Evolutionary conservation across 768 basidiomycete genomes (phyloP).

Genomic region (Guyanaporus albipodus): DNA sequence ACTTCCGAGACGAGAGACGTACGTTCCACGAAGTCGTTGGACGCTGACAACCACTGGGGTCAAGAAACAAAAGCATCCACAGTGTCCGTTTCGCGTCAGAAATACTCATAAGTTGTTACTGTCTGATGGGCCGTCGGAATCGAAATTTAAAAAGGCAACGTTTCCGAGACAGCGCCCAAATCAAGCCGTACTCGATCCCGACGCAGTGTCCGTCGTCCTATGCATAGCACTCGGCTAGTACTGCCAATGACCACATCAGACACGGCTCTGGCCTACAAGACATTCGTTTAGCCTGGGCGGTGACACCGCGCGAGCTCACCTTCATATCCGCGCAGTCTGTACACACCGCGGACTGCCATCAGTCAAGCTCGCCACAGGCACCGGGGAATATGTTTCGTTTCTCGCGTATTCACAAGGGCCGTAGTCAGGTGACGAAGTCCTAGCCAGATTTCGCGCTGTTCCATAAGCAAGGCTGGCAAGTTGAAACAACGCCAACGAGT

Average conservation of each 20-base stretch:
- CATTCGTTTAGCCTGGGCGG: constrained; percentile 6
- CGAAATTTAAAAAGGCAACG: constrained; percentile 8
- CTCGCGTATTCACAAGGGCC: constrained; percentile 24
- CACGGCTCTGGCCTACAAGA: too few relatives aligned
- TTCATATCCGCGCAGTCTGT: constrained; percentile 32
- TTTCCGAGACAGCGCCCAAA: constrained; percentile 1
- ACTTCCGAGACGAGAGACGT: constrained; percentile 11
- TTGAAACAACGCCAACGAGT: neutral
- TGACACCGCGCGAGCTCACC: constrained; percentile 12
- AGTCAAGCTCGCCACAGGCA: constrained; percentile 28
- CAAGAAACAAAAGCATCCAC: neutral
- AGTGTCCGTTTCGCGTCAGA: constrained; percentile 7
- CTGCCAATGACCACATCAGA: too few relatives aligned
- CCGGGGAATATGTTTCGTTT: constrained; percentile 21
- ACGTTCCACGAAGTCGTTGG: constrained; percentile 4
- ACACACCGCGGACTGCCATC: constrained; percentile 28
- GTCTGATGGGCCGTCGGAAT: neutral
- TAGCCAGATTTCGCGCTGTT: neutral
- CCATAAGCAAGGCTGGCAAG: neutral
- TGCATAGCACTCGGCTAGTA: constrained; percentile 9
- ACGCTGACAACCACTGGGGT: neutral
- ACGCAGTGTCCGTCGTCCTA: neutral
- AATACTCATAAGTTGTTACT: neutral
- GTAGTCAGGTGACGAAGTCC: constrained; percentile 16
- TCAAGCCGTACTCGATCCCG: too few relatives aligned